Percentiles rank a stretch among this genome's conserved stretches.
Conservation (phyloP, 2,329 filamentous ascomycete genomes). For the Zymoseptoria pseudotritici region DNA sequence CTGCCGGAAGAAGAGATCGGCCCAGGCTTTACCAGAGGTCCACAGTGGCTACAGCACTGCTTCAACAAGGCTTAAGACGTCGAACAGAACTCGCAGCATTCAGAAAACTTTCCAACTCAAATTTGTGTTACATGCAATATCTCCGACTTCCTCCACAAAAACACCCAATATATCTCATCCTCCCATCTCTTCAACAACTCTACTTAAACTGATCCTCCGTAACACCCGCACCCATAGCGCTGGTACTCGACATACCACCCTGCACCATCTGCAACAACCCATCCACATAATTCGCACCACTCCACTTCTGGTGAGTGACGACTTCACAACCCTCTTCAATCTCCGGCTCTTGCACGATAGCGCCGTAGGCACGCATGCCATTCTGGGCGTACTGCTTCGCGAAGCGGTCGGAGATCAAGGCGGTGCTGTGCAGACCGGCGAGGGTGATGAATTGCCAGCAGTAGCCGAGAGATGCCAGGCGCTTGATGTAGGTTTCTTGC, state of each 20-base stretch:
- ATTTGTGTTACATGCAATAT: too few relatives aligned
- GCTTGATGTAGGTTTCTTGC: slow-evolving; percentile 94
- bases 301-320: slow-evolving; percentile 99
- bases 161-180: too few relatives aligned
- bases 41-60: too few relatives aligned
- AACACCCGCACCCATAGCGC: slow-evolving; percentile 94
- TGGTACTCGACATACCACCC: slow-evolving; percentile 84
- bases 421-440: slow-evolving; percentile 90
- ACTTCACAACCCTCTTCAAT: slow-evolving; percentile 87
- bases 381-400: slow-evolving; percentile 61
- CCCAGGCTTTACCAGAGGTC: too few relatives aligned
- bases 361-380: slow-evolving; percentile 94
- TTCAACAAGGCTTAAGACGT: too few relatives aligned
- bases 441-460: slow-evolving; percentile 99
- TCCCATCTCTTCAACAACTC: too few relatives aligned
- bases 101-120: too few relatives aligned
- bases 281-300: slow-evolving; percentile 88
- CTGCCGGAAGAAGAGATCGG: too few relatives aligned
- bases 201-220: slow-evolving; percentile 85
- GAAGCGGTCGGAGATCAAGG: slow-evolving; percentile 85
- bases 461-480: slow-evolving; percentile 81
- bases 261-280: slow-evolving; percentile 95
- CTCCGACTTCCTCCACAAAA: too few relatives aligned
- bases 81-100: too few relatives aligned
- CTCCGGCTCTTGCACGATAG: slow-evolving; percentile 95